Evolutionary conservation across 2,329 filamentous ascomycete species (phyloP).

Genomic region (Colletotrichum viniferum): DNA sequence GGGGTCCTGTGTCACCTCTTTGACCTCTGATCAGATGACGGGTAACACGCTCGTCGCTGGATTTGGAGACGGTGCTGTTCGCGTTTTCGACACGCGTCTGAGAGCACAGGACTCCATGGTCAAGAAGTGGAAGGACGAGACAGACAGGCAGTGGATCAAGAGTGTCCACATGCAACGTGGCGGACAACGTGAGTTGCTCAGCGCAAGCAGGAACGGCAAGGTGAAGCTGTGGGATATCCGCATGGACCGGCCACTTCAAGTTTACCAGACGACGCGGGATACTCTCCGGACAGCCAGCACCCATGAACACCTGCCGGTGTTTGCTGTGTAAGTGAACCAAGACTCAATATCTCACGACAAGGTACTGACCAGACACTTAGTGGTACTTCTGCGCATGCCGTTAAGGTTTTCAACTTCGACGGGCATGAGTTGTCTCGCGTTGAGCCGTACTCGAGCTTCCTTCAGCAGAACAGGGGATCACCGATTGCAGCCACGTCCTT

Average conservation of each 20-base stretch:
- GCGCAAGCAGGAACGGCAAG: conserved; percentile 89
- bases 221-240: conserved; percentile 97
- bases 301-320: conserved; percentile 95
- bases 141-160: conserved; percentile 86
- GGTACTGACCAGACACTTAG: conserved; percentile 51
- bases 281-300: conserved; percentile 86
- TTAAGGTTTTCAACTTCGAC: conserved; percentile 92
- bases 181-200: conserved; percentile 88
- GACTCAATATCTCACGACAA: not conserved
- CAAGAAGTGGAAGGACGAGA: conserved; percentile 93
- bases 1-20: conserved; percentile 91
- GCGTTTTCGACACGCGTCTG: conserved; percentile 89
- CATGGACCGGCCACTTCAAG: conserved; percentile 77
- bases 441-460: conserved; percentile 89
- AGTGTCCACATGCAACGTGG: conserved; percentile 97
- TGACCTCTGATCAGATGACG: conserved; percentile 97
- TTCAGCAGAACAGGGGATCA: conserved; percentile 78
- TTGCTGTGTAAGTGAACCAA: conserved; percentile 77
- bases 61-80: conserved; percentile 92
- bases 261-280: conserved; percentile 76
- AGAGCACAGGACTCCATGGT: conserved; percentile 91
- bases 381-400: conserved; percentile 84
- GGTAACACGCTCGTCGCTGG: conserved; percentile 95
- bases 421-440: conserved; percentile 79
- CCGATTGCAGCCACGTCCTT: conserved; percentile 91